Conservation (phyloP, 1,284 basidiomycete genomes). For the Lignosus rhinocerotis region DNA sequence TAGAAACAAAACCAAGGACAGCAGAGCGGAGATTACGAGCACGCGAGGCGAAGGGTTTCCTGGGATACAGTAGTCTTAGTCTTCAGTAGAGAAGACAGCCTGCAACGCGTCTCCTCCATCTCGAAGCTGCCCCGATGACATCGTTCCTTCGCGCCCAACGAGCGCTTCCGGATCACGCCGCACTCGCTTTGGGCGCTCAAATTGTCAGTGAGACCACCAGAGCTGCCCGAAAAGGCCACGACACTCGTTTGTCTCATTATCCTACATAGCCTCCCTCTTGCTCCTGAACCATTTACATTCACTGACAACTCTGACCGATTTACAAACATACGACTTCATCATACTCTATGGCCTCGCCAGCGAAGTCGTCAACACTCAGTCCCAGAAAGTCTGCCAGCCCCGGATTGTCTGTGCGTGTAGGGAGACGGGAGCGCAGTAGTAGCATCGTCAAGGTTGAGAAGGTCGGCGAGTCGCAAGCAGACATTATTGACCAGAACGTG, state of each 20-base stretch:
- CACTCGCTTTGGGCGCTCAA: constrained; percentile 19
- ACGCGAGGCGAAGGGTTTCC: background rate
- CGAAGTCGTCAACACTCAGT: constrained; percentile 30
- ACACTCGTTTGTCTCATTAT: constrained; percentile 10
- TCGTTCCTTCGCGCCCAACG: background rate
- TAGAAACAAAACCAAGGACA: background rate
- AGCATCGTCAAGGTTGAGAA: constrained; percentile 90
- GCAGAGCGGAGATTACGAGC: too few relatives aligned
- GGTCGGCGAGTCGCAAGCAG: constrained; percentile 78
- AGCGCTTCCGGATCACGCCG: constrained; percentile 1
- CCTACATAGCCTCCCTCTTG: background rate
- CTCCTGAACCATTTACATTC: too few relatives aligned
- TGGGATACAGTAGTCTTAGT: background rate
- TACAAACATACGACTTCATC: background rate
- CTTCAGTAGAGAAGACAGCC: background rate
- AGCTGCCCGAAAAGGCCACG: constrained; percentile 19
- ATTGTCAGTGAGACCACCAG: background rate
- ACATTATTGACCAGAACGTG: constrained; percentile 78
- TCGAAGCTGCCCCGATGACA: constrained; percentile 13
- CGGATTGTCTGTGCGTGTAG: constrained; percentile 39
- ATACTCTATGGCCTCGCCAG: constrained; percentile 23
- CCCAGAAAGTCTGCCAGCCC: constrained; percentile 27
- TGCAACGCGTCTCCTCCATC: background rate
- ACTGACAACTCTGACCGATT: too few relatives aligned
- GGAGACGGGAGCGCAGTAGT: constrained; percentile 63